Base-by-base conservation (phyloP, 1,139 yeast species). In the Schizosaccharomyces versatilis region DNA sequence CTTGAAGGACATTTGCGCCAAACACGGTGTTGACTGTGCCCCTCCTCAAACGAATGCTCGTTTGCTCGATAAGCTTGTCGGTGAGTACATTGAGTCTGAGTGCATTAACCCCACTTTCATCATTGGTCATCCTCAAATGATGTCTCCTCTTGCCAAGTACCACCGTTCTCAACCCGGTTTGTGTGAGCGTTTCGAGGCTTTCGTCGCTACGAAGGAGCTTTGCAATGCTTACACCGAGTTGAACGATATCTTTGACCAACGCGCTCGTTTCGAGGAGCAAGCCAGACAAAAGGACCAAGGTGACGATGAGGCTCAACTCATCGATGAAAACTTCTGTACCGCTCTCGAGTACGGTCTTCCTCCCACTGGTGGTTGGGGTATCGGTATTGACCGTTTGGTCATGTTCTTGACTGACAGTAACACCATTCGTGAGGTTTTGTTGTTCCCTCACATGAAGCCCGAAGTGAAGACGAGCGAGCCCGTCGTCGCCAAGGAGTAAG, bases 301-400 rank as follows among this genome's bases (percentile, higher is more conserved):
- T 75, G 98, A 90, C 67, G 98, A 90, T 66, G 98, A 90, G 73
- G 98, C 96, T 58, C 98, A 90, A 74, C 69, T 86, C 71, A 77
- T 90, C 61, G 98, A 90, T 69, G 98, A 90, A 73, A 81, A 85
- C 60, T 90, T 90, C 86, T 83, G 94, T 74, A 84, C 88, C 66
- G 96, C 98, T 61, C 78, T 90, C 67, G 98, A 90, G 73, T 90
- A 85, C 71, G 98, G 98, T 70, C 77, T 90, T 66, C 98, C 98
- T 59, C 98, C 98, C 65, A 90, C 98, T 65, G 98, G 94, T 69
- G 98, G 98, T 64, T 90, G 97, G 97, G 98, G 98, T 65, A 83
- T 95, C 73, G 98, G 98, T 78, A 86, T 90, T 64, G 98, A 90
- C 72, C 84, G 98, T 76, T 70, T 90, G 66, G 90, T 95, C 67